Evolutionary conservation across 805 yeast species (phyloP).

Genomic region (Candida easanensis): DNA sequence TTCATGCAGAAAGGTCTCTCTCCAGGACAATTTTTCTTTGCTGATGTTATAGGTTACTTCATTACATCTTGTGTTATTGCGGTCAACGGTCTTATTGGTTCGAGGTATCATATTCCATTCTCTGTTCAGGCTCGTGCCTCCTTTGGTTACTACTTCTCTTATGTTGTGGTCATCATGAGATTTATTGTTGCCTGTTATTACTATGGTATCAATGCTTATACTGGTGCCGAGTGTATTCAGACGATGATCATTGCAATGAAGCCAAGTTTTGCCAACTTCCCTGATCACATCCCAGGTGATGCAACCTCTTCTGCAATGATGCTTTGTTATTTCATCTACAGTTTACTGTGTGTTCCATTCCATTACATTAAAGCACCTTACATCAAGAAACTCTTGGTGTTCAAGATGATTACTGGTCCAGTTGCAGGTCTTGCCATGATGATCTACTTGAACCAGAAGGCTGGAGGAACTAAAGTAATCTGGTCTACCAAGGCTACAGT

Average conservation of each 20-base stretch:
- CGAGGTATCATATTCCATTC: slow-evolving; percentile 17
- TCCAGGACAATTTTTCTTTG: slow-evolving; percentile 12
- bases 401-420: slow-evolving; percentile 17
- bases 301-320: slow-evolving; percentile 15
- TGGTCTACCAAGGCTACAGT: slow-evolving; percentile 9
- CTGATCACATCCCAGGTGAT: slow-evolving; percentile 6
- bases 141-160: slow-evolving; percentile 17
- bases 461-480: slow-evolving; percentile 13
- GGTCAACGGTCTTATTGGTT: slow-evolving; percentile 14
- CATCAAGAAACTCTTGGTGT: slow-evolving; percentile 9
- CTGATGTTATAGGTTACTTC: slow-evolving; percentile 11
- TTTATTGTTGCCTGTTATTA: slow-evolving; percentile 16
- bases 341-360: slow-evolving; percentile 15
- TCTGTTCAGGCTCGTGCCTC: slow-evolving; percentile 15
- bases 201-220: slow-evolving; percentile 19
- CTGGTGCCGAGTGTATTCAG: slow-evolving; percentile 19
- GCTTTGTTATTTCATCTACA: slow-evolving; percentile 16
- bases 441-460: slow-evolving; percentile 16
- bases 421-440: slow-evolving; percentile 14
- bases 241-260: slow-evolving; percentile 16
- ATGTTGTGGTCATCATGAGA: slow-evolving; percentile 12
- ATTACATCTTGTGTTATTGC: slow-evolving; percentile 10
- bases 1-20: slow-evolving; percentile 14
- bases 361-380: slow-evolving; percentile 17
- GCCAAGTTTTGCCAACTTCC: slow-evolving; percentile 14